Evolutionary conservation across 1,284 basidiomycete species (phyloP).

Genomic region (Uromyces viciae-fabae): DNA sequence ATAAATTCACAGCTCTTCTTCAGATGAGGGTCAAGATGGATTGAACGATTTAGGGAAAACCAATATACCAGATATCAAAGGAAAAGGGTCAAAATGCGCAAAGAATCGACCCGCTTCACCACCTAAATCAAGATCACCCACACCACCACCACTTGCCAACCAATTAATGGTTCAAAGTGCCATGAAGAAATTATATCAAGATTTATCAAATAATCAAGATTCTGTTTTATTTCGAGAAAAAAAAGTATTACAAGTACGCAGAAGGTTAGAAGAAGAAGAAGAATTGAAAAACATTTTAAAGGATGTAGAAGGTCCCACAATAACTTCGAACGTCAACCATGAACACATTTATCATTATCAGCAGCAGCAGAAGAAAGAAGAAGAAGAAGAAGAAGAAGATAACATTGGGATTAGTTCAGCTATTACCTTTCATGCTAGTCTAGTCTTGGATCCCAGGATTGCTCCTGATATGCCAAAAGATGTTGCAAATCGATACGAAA

Average conservation of each 20-base stretch:
- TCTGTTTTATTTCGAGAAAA: not conserved
- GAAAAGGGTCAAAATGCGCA: not conserved
- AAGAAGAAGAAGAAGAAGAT: not conserved
- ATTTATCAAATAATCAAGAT: not conserved
- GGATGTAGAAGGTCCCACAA: not conserved
- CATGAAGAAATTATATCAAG: not conserved
- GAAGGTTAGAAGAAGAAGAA: not conserved
- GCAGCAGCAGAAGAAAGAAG: not conserved
- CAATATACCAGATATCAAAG: not conserved
- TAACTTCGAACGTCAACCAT: not conserved
- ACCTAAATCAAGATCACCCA: conserved; percentile 18
- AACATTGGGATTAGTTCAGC: not conserved
- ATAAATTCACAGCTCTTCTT: too few species aligned
- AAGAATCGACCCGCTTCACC: not conserved
- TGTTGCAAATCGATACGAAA: not conserved
- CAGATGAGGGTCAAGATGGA: not conserved
- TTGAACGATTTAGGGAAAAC: not conserved
- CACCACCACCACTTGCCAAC: conserved; percentile 1
- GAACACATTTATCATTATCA: not conserved
- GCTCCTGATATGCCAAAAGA: not conserved
- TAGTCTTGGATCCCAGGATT: conserved; percentile 25
- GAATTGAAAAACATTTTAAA: not conserved
- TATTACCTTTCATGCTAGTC: conserved; percentile 1
- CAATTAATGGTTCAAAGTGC: not conserved
- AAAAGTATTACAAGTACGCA: not conserved